Percentiles rank a stretch among this genome's conserved stretches.
These are phyloP conservation scores for Plenodomus lindquistii DNA, from an alignment of 2,329 filamentous ascomycete genomes.

Conservation along the genomic window DNA sequence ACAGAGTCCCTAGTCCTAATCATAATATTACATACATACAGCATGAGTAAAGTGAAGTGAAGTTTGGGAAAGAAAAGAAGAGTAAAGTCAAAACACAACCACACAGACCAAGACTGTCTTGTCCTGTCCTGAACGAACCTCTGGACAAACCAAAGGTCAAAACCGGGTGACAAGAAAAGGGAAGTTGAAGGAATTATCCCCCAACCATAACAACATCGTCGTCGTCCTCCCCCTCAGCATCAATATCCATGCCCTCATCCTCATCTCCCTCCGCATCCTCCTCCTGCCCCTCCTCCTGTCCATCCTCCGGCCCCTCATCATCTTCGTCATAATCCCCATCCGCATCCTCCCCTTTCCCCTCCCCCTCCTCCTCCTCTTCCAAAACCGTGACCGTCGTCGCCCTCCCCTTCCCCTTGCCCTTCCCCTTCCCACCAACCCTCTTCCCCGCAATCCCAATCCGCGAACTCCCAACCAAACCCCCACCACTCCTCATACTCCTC, in stretches of 20 bases:
- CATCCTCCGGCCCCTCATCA: conserved; percentile 10
- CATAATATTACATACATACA: too few species aligned
- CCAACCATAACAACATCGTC: conserved; percentile 28
- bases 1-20: too few species aligned
- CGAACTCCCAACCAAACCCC: conserved; percentile 34
- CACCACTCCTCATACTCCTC: conserved; percentile 36
- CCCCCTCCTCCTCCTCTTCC: conserved; percentile 31
- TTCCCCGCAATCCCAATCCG: conserved; percentile 1
- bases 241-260: conserved; percentile 24
- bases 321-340: conserved; percentile 13
- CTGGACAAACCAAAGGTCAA: too few species aligned
- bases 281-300: conserved; percentile 12
- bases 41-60: too few species aligned
- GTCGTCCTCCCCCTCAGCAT: conserved; percentile 31
- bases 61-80: too few species aligned
- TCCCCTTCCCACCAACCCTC: conserved; percentile 28
- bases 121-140: too few species aligned
- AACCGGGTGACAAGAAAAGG: background rate
- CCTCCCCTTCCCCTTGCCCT: conserved; percentile 31
- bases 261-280: conserved; percentile 27
- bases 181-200: background rate
- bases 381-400: conserved; percentile 4
- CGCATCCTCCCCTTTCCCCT: conserved; percentile 27
- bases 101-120: too few species aligned
- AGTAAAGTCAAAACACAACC: too few species aligned